Conservation (phyloP, 371 early-diverging fungal genomes). For the Apophysomyces sp. region DNA sequence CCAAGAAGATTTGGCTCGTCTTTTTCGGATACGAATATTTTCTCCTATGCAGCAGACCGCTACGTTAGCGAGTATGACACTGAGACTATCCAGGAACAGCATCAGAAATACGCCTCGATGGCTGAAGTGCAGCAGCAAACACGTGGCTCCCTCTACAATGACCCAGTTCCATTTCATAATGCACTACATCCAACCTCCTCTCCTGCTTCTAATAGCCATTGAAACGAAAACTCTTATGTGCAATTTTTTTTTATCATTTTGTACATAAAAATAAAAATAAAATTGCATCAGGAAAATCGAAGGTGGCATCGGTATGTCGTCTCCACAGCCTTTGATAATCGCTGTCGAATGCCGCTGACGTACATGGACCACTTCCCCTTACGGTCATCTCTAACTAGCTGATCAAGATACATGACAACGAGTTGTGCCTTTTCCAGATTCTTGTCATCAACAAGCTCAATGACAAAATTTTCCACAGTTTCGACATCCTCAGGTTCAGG, state of each 20-base stretch:
- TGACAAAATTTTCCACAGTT: constrained; percentile 21
- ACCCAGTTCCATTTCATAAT: not conserved
- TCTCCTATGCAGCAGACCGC: not conserved
- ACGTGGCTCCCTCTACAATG: not conserved
- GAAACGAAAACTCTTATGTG: not conserved
- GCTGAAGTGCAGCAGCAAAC: not conserved
- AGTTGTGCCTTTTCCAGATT: constrained; percentile 37
- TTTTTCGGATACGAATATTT: not conserved
- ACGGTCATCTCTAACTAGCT: constrained; percentile 5
- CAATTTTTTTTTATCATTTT: not conserved
- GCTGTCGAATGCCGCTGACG: not conserved
- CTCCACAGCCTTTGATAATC: not conserved
- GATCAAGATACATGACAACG: constrained; percentile 22
- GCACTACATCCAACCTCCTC: not conserved
- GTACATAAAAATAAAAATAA: not conserved
- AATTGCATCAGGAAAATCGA: not conserved
- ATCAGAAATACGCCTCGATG: not conserved
- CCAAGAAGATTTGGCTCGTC: not conserved
- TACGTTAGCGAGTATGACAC: not conserved
- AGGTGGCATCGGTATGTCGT: not conserved
- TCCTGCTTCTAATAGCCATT: not conserved
- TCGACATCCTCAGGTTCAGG: constrained; percentile 43
- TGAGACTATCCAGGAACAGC: not conserved
- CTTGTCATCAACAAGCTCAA: constrained; percentile 22
- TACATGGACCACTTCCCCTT: not conserved